These are phyloP conservation scores for Papiliotrema fonsecae DNA, from an alignment of 1,284 basidiomycete species.

Conservation along the genomic window DNA sequence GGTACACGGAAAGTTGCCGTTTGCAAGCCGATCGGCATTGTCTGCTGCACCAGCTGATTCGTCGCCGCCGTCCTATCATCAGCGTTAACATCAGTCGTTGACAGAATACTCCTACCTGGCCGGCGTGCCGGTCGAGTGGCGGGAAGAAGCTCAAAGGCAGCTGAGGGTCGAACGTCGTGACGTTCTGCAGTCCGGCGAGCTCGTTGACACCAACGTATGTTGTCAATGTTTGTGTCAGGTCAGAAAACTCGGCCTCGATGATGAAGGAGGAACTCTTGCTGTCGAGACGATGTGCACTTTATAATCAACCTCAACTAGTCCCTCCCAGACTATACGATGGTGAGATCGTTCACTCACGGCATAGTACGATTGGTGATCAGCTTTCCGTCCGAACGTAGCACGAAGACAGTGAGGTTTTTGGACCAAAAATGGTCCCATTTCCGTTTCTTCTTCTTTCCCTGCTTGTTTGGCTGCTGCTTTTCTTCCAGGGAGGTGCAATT, in stretches of 20 bases:
- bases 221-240: slow-evolving; percentile 15
- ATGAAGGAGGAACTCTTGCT: slow-evolving; percentile 10
- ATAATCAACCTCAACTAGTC: neutral
- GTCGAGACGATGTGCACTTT: slow-evolving; percentile 17
- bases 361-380: neutral
- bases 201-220: slow-evolving; percentile 16
- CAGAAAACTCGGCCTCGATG: slow-evolving; percentile 14
- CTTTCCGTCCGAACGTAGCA: slow-evolving; percentile 3
- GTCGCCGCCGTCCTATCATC: neutral
- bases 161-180: neutral
- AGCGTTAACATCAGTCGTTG: neutral
- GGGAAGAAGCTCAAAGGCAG: neutral
- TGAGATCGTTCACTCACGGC: no score
- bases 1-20: slow-evolving; percentile 2
- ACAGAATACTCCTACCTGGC: neutral
- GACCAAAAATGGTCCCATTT: neutral
- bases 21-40: neutral
- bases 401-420: neutral
- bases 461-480: neutral
- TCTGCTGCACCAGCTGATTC: neutral
- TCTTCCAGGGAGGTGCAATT: neutral
- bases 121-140: neutral
- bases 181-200: neutral
- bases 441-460: neutral
- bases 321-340: neutral